Evolutionary conservation across 352 stramenopile species (phyloP).

Genomic region (Phytophthora pisi): DNA sequence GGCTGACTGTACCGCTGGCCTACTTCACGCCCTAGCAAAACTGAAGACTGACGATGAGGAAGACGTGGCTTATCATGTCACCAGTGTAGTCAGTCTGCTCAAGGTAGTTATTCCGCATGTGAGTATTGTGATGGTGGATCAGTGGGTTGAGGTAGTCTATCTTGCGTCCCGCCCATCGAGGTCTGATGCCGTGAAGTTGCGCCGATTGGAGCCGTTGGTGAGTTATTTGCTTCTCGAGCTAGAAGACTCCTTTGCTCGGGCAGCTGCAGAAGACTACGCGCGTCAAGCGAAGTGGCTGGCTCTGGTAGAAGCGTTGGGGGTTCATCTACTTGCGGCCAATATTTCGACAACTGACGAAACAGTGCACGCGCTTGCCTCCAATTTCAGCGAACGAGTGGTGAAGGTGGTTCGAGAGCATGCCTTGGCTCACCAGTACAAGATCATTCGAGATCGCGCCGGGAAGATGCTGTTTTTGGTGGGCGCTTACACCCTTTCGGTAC

Average conservation of each 20-base stretch:
- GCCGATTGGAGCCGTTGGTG: constrained; percentile 24
- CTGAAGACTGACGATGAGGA: constrained; percentile 23
- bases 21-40: constrained; percentile 53
- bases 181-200: constrained; percentile 22
- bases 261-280: constrained; percentile 69
- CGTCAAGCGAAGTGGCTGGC: constrained; percentile 78
- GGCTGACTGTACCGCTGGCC: constrained; percentile 53
- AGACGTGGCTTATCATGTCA: constrained; percentile 17
- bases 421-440: constrained; percentile 78
- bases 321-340: constrained; percentile 49
- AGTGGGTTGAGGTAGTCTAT: constrained; percentile 69
- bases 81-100: constrained; percentile 40
- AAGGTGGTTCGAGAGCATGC: constrained; percentile 53
- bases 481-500: constrained; percentile 8
- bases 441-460: constrained; percentile 70
- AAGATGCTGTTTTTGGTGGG: constrained; percentile 67
- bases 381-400: constrained; percentile 39
- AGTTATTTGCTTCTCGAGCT: constrained; percentile 54
- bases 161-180: constrained; percentile 46
- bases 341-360: constrained; percentile 8
- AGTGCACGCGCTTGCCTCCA: constrained; percentile 21
- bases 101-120: constrained; percentile 56
- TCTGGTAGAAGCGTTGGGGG: constrained; percentile 54
- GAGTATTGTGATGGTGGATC: constrained; percentile 59
- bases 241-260: constrained; percentile 61